Percentiles rank a stretch among this genome's conserved stretches.
Evolutionary conservation across 139 green algal genomes (phyloP).

Genomic region (Closterium sp.): DNA sequence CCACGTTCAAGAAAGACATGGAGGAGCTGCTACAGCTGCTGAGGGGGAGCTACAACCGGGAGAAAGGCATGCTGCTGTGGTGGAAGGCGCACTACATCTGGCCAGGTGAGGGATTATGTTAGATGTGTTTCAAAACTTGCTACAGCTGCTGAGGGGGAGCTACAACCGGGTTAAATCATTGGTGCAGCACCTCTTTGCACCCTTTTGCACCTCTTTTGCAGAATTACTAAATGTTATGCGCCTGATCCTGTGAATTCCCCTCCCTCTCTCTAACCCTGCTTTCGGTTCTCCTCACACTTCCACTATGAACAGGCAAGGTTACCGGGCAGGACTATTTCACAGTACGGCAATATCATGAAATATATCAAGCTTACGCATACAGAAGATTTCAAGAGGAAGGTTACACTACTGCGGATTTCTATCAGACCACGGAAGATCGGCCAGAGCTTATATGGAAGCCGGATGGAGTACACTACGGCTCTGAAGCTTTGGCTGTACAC

Average conservation of each 20-base stretch:
- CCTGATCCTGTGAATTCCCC: too few species aligned
- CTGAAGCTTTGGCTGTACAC: background rate
- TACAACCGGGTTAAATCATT: background rate
- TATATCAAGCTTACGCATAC: slow-evolving; percentile 29
- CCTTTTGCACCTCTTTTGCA: too few species aligned
- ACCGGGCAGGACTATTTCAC: background rate
- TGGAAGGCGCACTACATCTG: slow-evolving; percentile 32
- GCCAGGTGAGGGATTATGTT: slow-evolving; percentile 2
- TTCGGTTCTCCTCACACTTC: too few species aligned
- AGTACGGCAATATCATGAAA: background rate
- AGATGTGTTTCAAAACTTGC: too few species aligned
- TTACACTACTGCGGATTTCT: slow-evolving; percentile 25
- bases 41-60: background rate
- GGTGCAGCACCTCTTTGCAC: too few species aligned
- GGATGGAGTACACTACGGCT: slow-evolving; percentile 22
- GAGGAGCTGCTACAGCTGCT: slow-evolving; percentile 20
- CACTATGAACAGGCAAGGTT: slow-evolving; percentile 14
- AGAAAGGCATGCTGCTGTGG: slow-evolving; percentile 3
- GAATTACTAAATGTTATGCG: too few species aligned
- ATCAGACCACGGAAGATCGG: slow-evolving; percentile 16
- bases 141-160: background rate
- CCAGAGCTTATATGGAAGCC: slow-evolving; percentile 6
- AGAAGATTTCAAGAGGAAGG: slow-evolving; percentile 16
- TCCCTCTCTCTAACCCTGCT: background rate
- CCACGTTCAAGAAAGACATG: background rate